Conservation (phyloP, 2,329 filamentous ascomycete genomes). For the Curvularia hawaiiensis region DNA sequence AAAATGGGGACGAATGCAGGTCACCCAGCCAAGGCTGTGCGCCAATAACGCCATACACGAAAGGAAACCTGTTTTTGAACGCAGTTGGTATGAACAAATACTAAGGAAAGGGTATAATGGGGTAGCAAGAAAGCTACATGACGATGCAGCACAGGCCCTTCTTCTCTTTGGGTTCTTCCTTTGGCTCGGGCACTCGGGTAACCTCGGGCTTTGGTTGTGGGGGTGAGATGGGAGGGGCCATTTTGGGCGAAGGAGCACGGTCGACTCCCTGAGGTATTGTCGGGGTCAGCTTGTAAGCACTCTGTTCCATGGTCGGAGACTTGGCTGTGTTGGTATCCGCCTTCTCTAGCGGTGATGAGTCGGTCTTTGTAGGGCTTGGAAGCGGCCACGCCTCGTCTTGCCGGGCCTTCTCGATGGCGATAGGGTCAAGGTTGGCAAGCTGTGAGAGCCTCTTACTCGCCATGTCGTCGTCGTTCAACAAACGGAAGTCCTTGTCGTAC, state of each 20-base stretch:
- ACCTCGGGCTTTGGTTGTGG: slow-evolving; percentile 46
- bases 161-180: slow-evolving; percentile 62
- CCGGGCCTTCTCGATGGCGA: slow-evolving; percentile 37
- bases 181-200: slow-evolving; percentile 60
- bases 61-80: slow-evolving; percentile 33
- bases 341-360: slow-evolving; percentile 27
- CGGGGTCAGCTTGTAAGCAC: slow-evolving; percentile 55
- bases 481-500: slow-evolving; percentile 87
- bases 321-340: slow-evolving; percentile 30
- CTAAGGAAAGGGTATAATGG: slow-evolving; percentile 37
- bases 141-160: slow-evolving; percentile 74
- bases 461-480: slow-evolving; percentile 70
- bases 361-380: slow-evolving; percentile 37
- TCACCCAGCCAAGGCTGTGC: slow-evolving; percentile 17
- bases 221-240: slow-evolving; percentile 29
- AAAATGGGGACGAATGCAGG: slow-evolving; percentile 17
- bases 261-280: slow-evolving; percentile 45
- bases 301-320: slow-evolving; percentile 48
- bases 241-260: slow-evolving; percentile 35
- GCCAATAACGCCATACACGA: slow-evolving; percentile 33
- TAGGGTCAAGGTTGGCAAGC: slow-evolving; percentile 25
- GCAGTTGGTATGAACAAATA: slow-evolving; percentile 24
- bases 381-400: slow-evolving; percentile 44
- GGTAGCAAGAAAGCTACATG: slow-evolving; percentile 60
- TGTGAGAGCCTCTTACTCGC: slow-evolving; percentile 40